These are phyloP conservation scores for Lycium barbarum DNA, from an alignment of 257 asterid species.

Conservation along the genomic window DNA sequence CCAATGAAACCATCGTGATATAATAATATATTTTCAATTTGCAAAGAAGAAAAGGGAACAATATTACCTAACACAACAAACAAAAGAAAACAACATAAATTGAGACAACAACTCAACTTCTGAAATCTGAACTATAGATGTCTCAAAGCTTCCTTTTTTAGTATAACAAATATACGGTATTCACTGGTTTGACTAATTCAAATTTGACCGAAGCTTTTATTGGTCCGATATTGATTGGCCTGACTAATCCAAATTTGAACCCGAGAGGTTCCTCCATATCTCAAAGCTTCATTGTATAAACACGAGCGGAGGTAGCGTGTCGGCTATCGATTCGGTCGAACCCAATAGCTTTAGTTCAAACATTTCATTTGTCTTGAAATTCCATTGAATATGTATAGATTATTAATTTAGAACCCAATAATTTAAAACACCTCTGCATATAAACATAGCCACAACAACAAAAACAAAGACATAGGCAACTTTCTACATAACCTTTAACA, in stretches of 20 bases:
- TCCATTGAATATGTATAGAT: too few relatives aligned
- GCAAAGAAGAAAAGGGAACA: background rate
- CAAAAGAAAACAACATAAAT: conserved; percentile 11
- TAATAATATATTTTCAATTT: background rate
- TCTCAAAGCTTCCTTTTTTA: conserved; percentile 13
- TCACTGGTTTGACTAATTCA: background rate
- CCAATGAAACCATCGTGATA: too few relatives aligned
- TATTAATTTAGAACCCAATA: too few relatives aligned
- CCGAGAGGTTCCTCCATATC: background rate
- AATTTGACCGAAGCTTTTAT: background rate
- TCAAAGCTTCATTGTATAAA: background rate
- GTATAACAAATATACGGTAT: background rate
- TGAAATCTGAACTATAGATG: background rate
- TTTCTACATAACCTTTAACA: background rate
- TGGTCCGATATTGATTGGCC: too few relatives aligned
- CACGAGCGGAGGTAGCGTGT: too few relatives aligned
- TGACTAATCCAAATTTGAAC: too few relatives aligned
- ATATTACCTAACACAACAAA: conserved; percentile 15
- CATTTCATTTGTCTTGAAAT: too few relatives aligned
- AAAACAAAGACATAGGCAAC: conserved; percentile 30
- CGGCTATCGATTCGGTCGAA: too few relatives aligned
- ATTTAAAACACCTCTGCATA: too few relatives aligned
- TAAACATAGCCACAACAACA: conserved; percentile 1
- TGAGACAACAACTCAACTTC: background rate
- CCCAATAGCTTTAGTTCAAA: too few relatives aligned